A percentile compares a stretch with the other conserved stretches of the same genome.
These are phyloP conservation scores for Gigaspora rosea DNA, from an alignment of 192 early-diverging fungal species.

Conservation along the genomic window DNA sequence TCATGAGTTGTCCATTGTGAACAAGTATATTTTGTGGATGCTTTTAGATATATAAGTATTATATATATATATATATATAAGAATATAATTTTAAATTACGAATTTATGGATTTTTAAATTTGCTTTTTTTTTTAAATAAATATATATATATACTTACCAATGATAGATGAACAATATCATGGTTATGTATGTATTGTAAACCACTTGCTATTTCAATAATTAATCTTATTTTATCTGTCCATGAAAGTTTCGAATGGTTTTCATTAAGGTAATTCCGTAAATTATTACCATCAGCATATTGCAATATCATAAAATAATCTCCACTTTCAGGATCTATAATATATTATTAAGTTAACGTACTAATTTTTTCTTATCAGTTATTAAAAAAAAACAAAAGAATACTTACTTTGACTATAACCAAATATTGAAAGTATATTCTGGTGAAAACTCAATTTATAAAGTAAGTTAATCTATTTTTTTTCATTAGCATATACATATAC, in stretches of 20 bases:
- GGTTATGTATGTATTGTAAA: conserved; percentile 2
- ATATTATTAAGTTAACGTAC: too few relatives aligned
- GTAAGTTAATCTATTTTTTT: background rate
- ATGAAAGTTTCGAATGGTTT: background rate
- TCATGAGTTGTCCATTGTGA: background rate
- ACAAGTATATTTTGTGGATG: background rate
- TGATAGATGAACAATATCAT: background rate
- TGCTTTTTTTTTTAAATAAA: background rate
- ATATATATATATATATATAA: background rate
- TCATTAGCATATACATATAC: too few relatives aligned
- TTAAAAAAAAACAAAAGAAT: too few relatives aligned
- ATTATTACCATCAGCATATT: conserved; percentile 10
- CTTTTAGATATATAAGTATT: background rate
- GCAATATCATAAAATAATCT: conserved; percentile 9
- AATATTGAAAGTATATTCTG: background rate
- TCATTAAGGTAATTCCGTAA: conserved; percentile 3
- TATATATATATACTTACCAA: background rate
- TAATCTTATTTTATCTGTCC: conserved; percentile 10
- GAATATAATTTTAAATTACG: too few relatives aligned
- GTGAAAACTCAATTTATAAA: conserved; percentile 2
- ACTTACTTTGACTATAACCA: background rate
- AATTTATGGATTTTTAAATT: background rate
- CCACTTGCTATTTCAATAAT: background rate
- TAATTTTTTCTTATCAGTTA: too few relatives aligned
- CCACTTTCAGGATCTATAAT: background rate